These are phyloP conservation scores for Citrus glauca DNA, from an alignment of 345 rosid species.

Conservation along the genomic window DNA sequence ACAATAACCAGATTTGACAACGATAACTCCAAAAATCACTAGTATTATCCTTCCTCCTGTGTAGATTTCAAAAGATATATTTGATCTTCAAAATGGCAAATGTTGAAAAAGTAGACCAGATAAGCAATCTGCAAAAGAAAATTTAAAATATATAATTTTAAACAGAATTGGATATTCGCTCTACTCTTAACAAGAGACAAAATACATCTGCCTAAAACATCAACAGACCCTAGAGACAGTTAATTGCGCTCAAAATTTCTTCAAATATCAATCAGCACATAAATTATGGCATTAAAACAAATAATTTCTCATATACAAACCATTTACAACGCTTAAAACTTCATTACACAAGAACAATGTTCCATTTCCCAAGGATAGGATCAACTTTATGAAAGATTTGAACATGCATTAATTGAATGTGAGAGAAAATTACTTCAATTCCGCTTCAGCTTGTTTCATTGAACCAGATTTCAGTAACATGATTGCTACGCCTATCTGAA, in stretches of 20 bases:
- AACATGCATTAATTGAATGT: neutral
- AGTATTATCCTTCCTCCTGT: constrained; percentile 11
- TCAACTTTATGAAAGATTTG: neutral
- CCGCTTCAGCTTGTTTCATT: neutral
- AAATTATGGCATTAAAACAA: neutral
- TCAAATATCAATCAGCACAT: neutral
- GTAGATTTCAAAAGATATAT: neutral
- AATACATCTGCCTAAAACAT: neutral
- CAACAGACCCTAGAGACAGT: neutral
- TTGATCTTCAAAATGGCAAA: neutral
- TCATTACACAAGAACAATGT: neutral
- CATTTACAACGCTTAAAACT: neutral
- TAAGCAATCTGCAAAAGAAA: constrained; percentile 15
- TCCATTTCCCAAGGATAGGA: neutral
- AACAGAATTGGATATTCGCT: neutral
- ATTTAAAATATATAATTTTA: neutral
- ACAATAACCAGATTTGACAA: constrained; percentile 3
- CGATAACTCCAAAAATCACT: neutral
- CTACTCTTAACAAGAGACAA: neutral
- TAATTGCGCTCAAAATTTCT: neutral
- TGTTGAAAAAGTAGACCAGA: neutral
- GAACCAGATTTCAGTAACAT: neutral
- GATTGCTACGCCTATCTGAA: neutral
- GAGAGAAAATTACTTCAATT: neutral
- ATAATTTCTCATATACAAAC: neutral